A percentile compares a stretch with the other conserved stretches of the same genome.
Conservation (phyloP, 768 basidiomycete genomes). For the Leccinum disarticulatum region DNA sequence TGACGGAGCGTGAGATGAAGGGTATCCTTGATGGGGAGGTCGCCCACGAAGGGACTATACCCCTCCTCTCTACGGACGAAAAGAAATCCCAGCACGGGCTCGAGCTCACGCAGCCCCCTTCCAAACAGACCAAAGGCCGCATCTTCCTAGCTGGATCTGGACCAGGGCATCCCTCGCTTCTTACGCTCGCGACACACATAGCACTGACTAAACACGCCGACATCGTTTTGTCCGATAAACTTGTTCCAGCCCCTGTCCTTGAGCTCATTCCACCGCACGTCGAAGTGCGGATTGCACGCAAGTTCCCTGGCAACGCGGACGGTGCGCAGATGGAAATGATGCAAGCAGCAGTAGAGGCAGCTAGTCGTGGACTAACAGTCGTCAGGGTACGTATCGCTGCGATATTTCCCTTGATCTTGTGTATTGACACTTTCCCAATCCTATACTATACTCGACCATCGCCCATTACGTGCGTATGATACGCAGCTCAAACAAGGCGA, state of each 20-base stretch:
- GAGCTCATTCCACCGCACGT: constrained; percentile 73
- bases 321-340: constrained; percentile 94
- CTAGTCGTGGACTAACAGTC: constrained; percentile 75
- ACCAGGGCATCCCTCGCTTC: constrained; percentile 89
- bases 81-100: constrained; percentile 33
- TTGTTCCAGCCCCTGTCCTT: constrained; percentile 88
- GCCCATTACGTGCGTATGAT: not conserved
- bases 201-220: constrained; percentile 80
- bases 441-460: not conserved
- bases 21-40: constrained; percentile 50
- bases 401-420: not conserved
- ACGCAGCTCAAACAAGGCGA: constrained; percentile 93
- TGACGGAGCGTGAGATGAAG: constrained; percentile 69
- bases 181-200: constrained; percentile 83
- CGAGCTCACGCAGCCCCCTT: constrained; percentile 16
- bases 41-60: constrained; percentile 7
- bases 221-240: constrained; percentile 92
- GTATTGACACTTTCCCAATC: constrained; percentile 1
- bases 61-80: constrained; percentile 33
- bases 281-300: constrained; percentile 86
- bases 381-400: constrained; percentile 63
- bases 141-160: constrained; percentile 94
- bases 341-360: constrained; percentile 85
- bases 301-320: constrained; percentile 97
- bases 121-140: constrained; percentile 46